Conservation (phyloP, 2,329 filamentous ascomycete genomes). For the Ophiostoma sp. region DNA sequence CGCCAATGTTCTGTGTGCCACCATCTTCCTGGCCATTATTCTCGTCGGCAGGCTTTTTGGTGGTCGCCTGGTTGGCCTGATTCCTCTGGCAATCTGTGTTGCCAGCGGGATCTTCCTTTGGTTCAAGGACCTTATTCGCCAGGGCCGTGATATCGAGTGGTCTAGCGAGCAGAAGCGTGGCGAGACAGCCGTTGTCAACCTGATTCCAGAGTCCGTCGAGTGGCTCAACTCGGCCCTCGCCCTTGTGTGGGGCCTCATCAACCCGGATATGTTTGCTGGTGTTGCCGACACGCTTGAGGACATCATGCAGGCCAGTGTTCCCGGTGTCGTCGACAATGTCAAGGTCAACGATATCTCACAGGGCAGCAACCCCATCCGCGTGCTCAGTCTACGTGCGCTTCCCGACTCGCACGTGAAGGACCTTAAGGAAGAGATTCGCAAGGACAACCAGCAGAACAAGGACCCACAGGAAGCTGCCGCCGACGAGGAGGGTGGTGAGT, state of each 20-base stretch:
- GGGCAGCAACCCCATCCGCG: constrained; percentile 84
- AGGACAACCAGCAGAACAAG: constrained; percentile 75
- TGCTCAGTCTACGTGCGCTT: constrained; percentile 82
- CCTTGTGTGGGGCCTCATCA: constrained; percentile 86
- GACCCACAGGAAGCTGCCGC: constrained; percentile 85
- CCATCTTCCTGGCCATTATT: constrained; percentile 71
- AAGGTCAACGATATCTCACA: constrained; percentile 94
- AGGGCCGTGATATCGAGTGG: constrained; percentile 84
- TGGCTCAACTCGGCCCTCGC: constrained; percentile 92
- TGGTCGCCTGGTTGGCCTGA: constrained; percentile 71
- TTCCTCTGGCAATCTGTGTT: constrained; percentile 71
- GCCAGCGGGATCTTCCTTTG: constrained; percentile 81
- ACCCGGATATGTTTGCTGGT: constrained; percentile 91
- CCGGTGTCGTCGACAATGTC: constrained; percentile 88
- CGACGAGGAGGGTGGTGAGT: constrained; percentile 86
- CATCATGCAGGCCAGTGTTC: constrained; percentile 94
- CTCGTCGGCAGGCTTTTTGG: constrained; percentile 79
- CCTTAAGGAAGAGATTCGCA: constrained; percentile 77
- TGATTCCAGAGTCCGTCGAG: constrained; percentile 89
- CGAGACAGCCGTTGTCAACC: constrained; percentile 79
- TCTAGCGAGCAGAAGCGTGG: constrained; percentile 81
- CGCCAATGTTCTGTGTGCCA: constrained; percentile 68
- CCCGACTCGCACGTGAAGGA: constrained; percentile 80
- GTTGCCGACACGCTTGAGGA: constrained; percentile 93
- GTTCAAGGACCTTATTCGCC: constrained; percentile 82